A percentile compares a stretch with the other conserved stretches of the same genome.
phyloP scores from a whole-genome alignment of 768 basidiomycete species.

The Obba rivulosa region DNA sequence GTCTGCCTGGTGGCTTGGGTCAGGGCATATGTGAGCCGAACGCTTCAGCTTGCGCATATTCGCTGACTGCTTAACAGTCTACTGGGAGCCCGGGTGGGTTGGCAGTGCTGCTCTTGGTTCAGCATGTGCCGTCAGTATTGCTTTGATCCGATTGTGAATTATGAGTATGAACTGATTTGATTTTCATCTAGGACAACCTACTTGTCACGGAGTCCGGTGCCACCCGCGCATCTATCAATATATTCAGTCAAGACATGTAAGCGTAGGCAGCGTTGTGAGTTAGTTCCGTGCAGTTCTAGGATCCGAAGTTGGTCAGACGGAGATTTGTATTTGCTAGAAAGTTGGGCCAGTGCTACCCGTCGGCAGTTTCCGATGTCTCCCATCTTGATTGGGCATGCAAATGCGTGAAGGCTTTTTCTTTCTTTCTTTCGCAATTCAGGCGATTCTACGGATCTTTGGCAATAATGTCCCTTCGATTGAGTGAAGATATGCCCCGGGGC shows the following conservation, averaged over 20 bases:
- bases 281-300: too few relatives aligned
- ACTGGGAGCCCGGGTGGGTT: slow-evolving; percentile 67
- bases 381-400: too few relatives aligned
- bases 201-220: slow-evolving; percentile 46
- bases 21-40: slow-evolving; percentile 36
- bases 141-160: neutral
- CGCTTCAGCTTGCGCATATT: neutral
- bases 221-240: slow-evolving; percentile 25
- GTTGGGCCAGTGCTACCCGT: too few relatives aligned
- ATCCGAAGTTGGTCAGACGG: too few relatives aligned
- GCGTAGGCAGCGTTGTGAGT: too few relatives aligned
- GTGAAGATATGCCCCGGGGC: too few relatives aligned
- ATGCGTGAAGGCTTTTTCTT: too few relatives aligned
- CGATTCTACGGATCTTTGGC: too few relatives aligned
- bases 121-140: slow-evolving; percentile 22
- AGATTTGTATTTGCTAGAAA: too few relatives aligned
- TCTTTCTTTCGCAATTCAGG: too few relatives aligned
- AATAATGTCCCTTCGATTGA: too few relatives aligned
- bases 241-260: slow-evolving; percentile 20
- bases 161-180: neutral
- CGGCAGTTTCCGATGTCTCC: too few relatives aligned
- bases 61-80: slow-evolving; percentile 26
- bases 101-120: slow-evolving; percentile 41
- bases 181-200: slow-evolving; percentile 36
- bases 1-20: slow-evolving; percentile 27